phyloP scores from a whole-genome alignment of 495 filamentous ascomycete species.

The Aspergillus wentii region DNA sequence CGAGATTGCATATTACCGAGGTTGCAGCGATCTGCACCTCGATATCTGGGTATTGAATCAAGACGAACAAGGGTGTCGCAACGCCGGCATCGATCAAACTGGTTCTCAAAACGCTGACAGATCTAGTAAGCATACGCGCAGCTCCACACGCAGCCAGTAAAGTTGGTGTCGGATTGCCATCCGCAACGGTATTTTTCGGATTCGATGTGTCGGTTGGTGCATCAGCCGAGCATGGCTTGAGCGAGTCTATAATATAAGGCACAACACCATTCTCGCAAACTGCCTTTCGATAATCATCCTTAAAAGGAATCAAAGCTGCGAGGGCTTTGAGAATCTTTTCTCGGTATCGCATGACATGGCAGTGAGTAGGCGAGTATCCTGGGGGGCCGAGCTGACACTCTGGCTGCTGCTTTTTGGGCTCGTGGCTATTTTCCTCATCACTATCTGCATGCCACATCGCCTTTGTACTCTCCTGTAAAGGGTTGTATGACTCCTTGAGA shows the following conservation, averaged over 20 bases:
- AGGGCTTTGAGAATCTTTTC: conserved; percentile 75
- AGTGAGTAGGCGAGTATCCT: conserved; percentile 57
- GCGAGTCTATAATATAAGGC: conserved; percentile 75
- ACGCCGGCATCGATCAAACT: conserved; percentile 81
- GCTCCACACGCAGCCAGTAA: conserved; percentile 82
- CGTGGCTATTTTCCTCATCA: conserved; percentile 15
- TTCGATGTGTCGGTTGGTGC: conserved; percentile 23
- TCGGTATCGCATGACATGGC: conserved; percentile 72
- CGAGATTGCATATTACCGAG: conserved; percentile 73
- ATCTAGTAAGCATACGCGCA: conserved; percentile 71
- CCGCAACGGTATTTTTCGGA: conserved; percentile 33
- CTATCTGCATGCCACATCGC: conserved; percentile 41
- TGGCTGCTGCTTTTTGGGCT: conserved; percentile 15
- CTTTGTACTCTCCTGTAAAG: conserved; percentile 26
- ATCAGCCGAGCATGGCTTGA: conserved; percentile 53
- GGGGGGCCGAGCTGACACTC: conserved; percentile 49
- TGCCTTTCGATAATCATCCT: conserved; percentile 78
- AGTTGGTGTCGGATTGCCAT: conserved; percentile 55
- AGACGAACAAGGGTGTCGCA: conserved; percentile 68
- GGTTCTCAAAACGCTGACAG: conserved; percentile 77
- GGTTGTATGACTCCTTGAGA: conserved; percentile 65
- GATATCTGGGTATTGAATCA: conserved; percentile 70
- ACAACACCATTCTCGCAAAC: conserved; percentile 78
- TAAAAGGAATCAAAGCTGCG: conserved; percentile 70
- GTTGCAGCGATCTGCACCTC: conserved; percentile 85